Base-by-base conservation (phyloP, 202 grass and related monocot genomes). In the Musa balbisiana region DNA sequence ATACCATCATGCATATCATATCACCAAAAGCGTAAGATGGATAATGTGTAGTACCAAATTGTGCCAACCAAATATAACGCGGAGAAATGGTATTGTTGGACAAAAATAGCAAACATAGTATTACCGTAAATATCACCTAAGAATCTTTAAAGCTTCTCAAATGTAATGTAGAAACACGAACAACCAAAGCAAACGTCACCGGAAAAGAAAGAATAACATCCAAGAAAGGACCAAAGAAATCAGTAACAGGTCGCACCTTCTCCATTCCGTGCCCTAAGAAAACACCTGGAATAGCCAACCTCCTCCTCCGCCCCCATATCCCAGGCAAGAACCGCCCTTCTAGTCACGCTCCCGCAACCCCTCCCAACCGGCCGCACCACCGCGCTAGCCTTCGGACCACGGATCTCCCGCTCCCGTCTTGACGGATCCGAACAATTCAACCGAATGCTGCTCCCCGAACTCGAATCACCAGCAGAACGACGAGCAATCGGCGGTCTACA, bases 221-320 rank as follows among this genome's bases (percentile, higher is more conserved):
- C n/a, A 15, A 54, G 0, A 20, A 73, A 73, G 12, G 20, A 55
- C 22, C 20, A 3, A 82, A 62, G 19, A 25, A 67, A 75, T 29
- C 53, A 74, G 74, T 77, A 49, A 65, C 50, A 73, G 62, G 29
- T 12, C 80, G 20, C 62, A 99, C 95, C 95, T 90, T 94, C 89
- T 62, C 71, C 89, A n/a, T 68, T 82, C 67, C 82, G 86, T 58
- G 85, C 83, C 71, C 84, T 67, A 56, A 92, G 72, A 62, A 86
- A 79, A 4, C 87, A 84, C 58, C 87, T 76, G 27, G 82, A 72
- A n/a, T 17, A 21, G 33, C 82, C 80, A n/a, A 90, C 95, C 72
- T 92, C 83, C 85, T 99, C 93, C 72, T 87, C 90, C 49, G 90
- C 87, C 55, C 89, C 89, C 87, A 73, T 96, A 78, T 89, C 91